phyloP scores from a whole-genome alignment of 352 stramenopile genomes.

The Phytopythium oedochilum region DNA sequence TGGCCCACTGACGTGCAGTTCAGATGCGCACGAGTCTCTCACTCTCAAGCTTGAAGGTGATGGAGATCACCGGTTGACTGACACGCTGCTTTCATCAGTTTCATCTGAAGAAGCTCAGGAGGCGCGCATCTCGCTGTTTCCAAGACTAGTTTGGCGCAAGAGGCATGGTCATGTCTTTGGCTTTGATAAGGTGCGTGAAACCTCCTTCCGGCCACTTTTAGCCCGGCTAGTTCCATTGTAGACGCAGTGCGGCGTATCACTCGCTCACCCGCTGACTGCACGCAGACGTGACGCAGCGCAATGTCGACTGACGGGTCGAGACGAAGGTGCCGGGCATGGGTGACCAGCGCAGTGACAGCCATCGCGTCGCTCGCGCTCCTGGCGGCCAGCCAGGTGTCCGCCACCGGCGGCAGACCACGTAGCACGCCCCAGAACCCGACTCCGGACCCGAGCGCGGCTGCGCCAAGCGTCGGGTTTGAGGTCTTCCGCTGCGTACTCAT shows the following conservation, averaged over 20 bases:
- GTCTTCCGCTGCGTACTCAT: conserved; percentile 46
- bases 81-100: not conserved
- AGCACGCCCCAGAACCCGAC: not conserved
- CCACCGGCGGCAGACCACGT: not conserved
- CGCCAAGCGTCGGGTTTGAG: conserved; percentile 7
- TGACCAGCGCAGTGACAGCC: not conserved
- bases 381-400: not conserved
- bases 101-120: not conserved
- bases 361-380: not conserved
- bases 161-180: too few species aligned
- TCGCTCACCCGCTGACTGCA: too few species aligned
- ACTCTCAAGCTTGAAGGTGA: not conserved
- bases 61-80: too few species aligned
- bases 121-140: too few species aligned
- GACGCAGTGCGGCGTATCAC: not conserved
- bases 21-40: too few species aligned
- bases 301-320: not conserved
- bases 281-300: not conserved
- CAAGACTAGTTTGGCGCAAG: too few species aligned
- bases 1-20: not conserved
- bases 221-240: not conserved
- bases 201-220: not conserved
- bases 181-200: not conserved
- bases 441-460: too few species aligned
- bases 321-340: not conserved